Evolutionary conservation across 2,329 filamentous ascomycete species (phyloP).

Genomic region (Sphaerostilbella broomeana): DNA sequence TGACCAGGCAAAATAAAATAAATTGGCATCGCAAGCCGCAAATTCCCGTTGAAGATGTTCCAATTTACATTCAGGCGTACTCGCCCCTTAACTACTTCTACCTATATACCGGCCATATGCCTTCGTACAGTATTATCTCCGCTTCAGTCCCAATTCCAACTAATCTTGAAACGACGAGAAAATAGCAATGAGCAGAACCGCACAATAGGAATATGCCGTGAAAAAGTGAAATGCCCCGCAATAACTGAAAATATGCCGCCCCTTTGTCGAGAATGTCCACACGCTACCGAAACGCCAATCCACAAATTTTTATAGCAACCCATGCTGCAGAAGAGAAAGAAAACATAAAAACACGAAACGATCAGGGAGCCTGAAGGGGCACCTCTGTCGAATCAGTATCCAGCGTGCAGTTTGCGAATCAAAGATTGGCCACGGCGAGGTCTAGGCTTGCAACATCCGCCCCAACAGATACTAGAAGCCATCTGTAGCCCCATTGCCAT

Average conservation of each 20-base stretch:
- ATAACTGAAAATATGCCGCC: no score
- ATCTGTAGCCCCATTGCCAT: no score
- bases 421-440: not conserved
- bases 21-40: not conserved
- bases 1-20: not conserved
- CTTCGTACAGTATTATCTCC: not conserved
- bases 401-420: not conserved
- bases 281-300: conserved; percentile 8
- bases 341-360: not conserved
- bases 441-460: not conserved
- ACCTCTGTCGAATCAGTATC: not conserved
- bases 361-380: not conserved
- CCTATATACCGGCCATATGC: not conserved
- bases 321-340: not conserved
- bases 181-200: not conserved
- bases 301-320: not conserved
- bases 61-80: not conserved
- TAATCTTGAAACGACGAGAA: not conserved
- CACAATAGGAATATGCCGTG: not conserved
- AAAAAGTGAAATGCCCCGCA: no score
- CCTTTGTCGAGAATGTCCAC: not conserved
- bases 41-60: not conserved
- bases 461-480: no score
- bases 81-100: not conserved
- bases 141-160: not conserved